phyloP scores from a whole-genome alignment of 2,329 filamentous ascomycete species.

The Juglanconis oblonga region DNA sequence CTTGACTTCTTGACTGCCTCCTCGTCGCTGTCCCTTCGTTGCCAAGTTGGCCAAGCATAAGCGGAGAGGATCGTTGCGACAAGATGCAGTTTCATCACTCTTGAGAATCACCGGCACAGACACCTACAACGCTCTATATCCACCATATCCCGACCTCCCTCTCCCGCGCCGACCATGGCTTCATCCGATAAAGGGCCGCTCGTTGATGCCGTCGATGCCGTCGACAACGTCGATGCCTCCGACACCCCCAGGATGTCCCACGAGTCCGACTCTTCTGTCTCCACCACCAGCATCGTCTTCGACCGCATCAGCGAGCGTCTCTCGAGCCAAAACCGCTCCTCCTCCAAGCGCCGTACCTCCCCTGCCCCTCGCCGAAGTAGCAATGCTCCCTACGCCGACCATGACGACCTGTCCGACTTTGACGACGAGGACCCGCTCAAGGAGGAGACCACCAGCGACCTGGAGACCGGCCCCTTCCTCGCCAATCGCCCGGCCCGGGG shows the following conservation, averaged over 20 bases:
- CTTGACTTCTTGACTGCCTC: not conserved
- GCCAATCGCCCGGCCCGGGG: constrained; percentile 31
- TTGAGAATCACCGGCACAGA: not conserved
- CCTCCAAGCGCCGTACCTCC: constrained; percentile 20
- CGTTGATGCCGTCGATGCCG: constrained; percentile 3
- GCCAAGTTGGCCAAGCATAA: constrained; percentile 7
- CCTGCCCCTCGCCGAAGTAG: constrained; percentile 10
- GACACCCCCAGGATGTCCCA: constrained; percentile 38
- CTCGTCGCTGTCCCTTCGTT: not conserved
- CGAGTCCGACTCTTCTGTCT: constrained; percentile 71
- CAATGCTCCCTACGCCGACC: constrained; percentile 22
- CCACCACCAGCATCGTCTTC: constrained; percentile 79
- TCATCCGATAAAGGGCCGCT: constrained; percentile 12
- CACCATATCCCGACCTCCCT: not conserved
- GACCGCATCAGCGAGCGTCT: constrained; percentile 66
- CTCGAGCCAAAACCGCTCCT: constrained; percentile 21
- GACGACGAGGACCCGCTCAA: constrained; percentile 46
- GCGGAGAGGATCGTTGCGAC: not conserved
- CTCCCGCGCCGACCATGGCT: constrained; percentile 3
- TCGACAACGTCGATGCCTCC: not conserved
- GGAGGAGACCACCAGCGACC: constrained; percentile 40
- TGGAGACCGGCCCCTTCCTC: constrained; percentile 55
- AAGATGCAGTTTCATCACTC: constrained; percentile 12
- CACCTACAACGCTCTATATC: not conserved
- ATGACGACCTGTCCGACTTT: constrained; percentile 32